Evolutionary conservation across 805 yeast species (phyloP).

Genomic region (Schwanniomyces vanrijiae): DNA sequence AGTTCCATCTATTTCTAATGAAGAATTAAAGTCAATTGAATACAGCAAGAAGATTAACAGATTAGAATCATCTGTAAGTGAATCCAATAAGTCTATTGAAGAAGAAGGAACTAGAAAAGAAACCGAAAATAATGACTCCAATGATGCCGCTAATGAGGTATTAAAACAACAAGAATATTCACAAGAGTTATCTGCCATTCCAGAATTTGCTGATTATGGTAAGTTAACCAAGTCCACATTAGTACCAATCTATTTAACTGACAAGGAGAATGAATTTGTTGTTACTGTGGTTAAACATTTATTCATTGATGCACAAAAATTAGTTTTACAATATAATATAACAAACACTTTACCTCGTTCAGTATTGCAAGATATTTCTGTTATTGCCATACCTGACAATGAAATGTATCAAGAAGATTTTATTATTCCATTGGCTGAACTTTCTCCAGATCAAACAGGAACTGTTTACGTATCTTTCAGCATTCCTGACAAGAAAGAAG

Average conservation of each 20-base stretch:
- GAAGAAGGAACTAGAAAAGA: conserved; percentile 20
- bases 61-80: conserved; percentile 27
- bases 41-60: conserved; percentile 50
- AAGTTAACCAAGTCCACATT: conserved; percentile 68
- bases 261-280: conserved; percentile 89
- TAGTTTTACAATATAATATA: conserved; percentile 78
- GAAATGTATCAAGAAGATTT: conserved; percentile 66
- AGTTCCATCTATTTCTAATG: conserved; percentile 66
- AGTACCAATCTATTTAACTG: conserved; percentile 68
- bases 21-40: conserved; percentile 66
- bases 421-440: conserved; percentile 68
- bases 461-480: conserved; percentile 75
- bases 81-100: conserved; percentile 15
- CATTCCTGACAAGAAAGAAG: conserved; percentile 53
- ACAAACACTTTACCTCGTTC: conserved; percentile 81
- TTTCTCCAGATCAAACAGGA: conserved; percentile 71
- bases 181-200: conserved; percentile 65
- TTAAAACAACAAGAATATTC: conserved; percentile 64
- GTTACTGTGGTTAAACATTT: conserved; percentile 83
- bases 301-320: conserved; percentile 62
- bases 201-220: conserved; percentile 76
- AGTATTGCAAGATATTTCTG: conserved; percentile 74
- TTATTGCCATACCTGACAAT: conserved; percentile 62
- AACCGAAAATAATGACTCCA: conserved; percentile 11
- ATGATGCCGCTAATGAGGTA: conserved; percentile 25